Percentiles rank a stretch among this genome's conserved stretches.
These are phyloP conservation scores for Ormosia emarginata DNA, from an alignment of 306 rosid species.

Conservation along the genomic window DNA sequence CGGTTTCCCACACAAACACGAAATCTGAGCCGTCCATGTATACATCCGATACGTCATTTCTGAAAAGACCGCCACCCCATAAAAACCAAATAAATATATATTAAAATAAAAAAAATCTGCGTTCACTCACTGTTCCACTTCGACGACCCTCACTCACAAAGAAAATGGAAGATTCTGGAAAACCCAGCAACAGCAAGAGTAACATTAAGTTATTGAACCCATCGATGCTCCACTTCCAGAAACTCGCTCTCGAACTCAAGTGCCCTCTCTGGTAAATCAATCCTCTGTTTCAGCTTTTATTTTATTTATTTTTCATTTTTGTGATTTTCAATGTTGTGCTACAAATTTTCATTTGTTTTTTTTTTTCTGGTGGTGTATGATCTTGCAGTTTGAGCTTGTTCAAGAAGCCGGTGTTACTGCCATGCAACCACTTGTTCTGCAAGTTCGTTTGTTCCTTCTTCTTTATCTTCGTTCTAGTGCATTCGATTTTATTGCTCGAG, in stretches of 20 bases:
- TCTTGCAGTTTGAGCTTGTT: slow-evolving; percentile 62
- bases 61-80: neutral
- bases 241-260: slow-evolving; percentile 84
- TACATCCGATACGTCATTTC: neutral
- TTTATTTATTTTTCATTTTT: neutral
- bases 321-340: no score
- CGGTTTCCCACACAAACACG: neutral
- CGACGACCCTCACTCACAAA: no score
- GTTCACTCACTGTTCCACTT: no score
- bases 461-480: neutral
- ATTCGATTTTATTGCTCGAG: neutral
- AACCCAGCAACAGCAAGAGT: neutral
- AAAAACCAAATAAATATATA: neutral
- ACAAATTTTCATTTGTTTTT: neutral
- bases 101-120: no score
- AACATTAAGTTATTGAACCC: slow-evolving; percentile 41
- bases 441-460: slow-evolving; percentile 38
- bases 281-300: neutral
- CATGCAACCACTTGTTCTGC: slow-evolving; percentile 90
- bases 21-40: slow-evolving; percentile 44
- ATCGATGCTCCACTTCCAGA: slow-evolving; percentile 71
- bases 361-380: slow-evolving; percentile 3
- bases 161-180: slow-evolving; percentile 45
- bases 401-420: slow-evolving; percentile 60
- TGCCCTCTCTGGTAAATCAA: slow-evolving; percentile 77